Evolutionary conservation across 495 filamentous ascomycete genomes (phyloP).

Genomic region (Glonium stellatum): DNA sequence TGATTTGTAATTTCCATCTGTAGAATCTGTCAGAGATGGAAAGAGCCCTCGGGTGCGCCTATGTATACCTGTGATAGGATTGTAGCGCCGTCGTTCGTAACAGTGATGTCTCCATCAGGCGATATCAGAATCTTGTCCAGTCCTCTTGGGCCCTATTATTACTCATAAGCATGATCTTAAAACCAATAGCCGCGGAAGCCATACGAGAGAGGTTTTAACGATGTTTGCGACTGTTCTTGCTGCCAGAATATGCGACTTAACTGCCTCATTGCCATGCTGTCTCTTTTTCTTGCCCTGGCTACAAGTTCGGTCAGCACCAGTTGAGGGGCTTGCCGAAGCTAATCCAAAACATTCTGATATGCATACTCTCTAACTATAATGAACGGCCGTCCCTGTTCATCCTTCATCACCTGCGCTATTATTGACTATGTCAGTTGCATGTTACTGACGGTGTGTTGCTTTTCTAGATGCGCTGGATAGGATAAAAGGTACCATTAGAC

Average conservation of each 20-base stretch:
- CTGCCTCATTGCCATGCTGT: slow-evolving; percentile 89
- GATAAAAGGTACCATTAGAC: slow-evolving; percentile 54
- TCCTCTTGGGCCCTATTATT: slow-evolving; percentile 71
- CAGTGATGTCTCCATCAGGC: slow-evolving; percentile 96
- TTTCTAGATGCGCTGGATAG: not conserved
- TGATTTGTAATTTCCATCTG: slow-evolving; percentile 99
- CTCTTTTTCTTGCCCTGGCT: slow-evolving; percentile 98
- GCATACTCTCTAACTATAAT: slow-evolving; percentile 97
- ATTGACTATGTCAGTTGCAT: slow-evolving; percentile 17
- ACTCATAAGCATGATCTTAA: slow-evolving; percentile 24
- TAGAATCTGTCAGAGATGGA: not conserved
- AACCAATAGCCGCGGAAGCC: not conserved
- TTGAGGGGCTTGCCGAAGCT: not conserved
- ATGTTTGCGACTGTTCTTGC: slow-evolving; percentile 94
- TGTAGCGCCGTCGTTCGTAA: slow-evolving; percentile 98
- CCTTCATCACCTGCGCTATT: slow-evolving; percentile 68
- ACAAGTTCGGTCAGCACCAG: slow-evolving; percentile 15
- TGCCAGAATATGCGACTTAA: slow-evolving; percentile 96
- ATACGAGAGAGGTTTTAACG: slow-evolving; percentile 81
- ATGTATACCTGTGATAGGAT: slow-evolving; percentile 72
- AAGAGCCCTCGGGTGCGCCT: not conserved
- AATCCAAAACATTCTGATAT: not conserved
- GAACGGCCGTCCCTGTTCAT: slow-evolving; percentile 95
- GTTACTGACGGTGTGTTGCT: not conserved
- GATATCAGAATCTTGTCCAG: slow-evolving; percentile 99